Evolutionary conservation across 2,329 filamentous ascomycete genomes (phyloP), one percentile per base, ranked within the genome.

Genomic region (Knufia petricola): DNA sequence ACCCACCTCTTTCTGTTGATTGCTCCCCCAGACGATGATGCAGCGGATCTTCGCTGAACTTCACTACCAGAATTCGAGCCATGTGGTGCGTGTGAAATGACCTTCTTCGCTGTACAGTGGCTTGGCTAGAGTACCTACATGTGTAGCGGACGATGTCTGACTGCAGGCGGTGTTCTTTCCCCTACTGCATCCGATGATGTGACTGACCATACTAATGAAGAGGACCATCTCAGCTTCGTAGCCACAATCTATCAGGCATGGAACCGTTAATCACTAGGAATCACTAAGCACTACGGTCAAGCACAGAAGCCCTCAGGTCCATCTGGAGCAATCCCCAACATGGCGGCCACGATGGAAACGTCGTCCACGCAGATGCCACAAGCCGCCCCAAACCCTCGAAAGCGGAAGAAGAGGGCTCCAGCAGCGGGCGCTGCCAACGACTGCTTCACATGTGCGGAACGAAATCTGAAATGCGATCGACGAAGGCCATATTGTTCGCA

Each of bases 401-500:
- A 95, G 74, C 81, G 89, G 63, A 83, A 88, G 72, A 85, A 89
- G 76, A 81, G 89, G 70, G 86, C 89, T 17, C 85, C 87, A 17
- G 83, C 87, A 45, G 89, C 86, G 55, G 90, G 90, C 61, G 90
- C 90, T 51, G 81, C 86, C 39, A 88, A 94, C 66, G 90, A 96
- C 68, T 98, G 90, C 76, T 95, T 95, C 66, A 82, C 88, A 37
- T 98, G 90, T 71, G 78, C 82, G 58, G 92, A 88, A 70, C 80
- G 85, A 63, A 82, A 81, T 60, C 75, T 84, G 55, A 85, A 87
- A 67, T 98, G 90, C 71, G 90, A 96, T 69, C 82, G 90, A 59
- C 81, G 87, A 63, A 79, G 90, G 60, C 90, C 90, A 7, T 96
- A 95, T 69, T 96, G 92, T 70, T 88, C 88, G 38, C 89, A 88